Percentiles rank a stretch among this genome's conserved stretches.
Conservation (phyloP, 805 yeast species). For the Teunomyces atbi region DNA sequence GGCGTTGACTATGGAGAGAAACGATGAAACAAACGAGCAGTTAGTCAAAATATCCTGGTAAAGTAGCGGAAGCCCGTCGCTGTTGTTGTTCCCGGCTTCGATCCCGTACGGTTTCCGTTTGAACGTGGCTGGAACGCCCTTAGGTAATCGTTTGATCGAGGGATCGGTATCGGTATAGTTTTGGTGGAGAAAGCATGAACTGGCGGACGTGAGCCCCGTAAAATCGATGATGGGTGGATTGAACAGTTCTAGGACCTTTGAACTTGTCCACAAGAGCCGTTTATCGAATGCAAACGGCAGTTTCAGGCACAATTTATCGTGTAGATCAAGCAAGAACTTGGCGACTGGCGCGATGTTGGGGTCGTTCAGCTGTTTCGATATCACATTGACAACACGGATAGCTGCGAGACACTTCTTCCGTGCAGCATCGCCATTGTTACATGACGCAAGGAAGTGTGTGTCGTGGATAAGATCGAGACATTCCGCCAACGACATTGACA, state of each 20-base stretch:
- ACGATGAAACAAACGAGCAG: conserved; percentile 74
- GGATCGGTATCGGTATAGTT: neutral
- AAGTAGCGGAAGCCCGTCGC: conserved; percentile 12
- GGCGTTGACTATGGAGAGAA: conserved; percentile 47
- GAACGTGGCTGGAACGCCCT: neutral
- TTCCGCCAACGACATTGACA: neutral
- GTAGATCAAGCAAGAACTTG: neutral
- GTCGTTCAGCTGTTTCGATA: neutral
- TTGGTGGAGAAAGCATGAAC: neutral
- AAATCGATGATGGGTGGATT: conserved; percentile 23
- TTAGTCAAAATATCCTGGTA: conserved; percentile 56
- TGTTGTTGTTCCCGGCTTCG: neutral
- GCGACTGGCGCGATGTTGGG: neutral
- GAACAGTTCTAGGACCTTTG: conserved; percentile 14
- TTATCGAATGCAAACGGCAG: conserved; percentile 10
- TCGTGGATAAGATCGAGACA: conserved; percentile 4
- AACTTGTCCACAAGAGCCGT: conserved; percentile 28
- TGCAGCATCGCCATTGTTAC: neutral
- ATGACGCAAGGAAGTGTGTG: neutral
- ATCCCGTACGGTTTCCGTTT: neutral
- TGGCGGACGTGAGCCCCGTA: neutral
- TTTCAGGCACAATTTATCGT: neutral
- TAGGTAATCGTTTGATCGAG: neutral
- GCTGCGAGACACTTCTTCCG: conserved; percentile 1
- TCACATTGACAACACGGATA: neutral